A percentile compares a stretch with the other conserved stretches of the same genome.
Evolutionary conservation across 106 monocot species (phyloP).

Genomic region (Dendrobium huoshanense): DNA sequence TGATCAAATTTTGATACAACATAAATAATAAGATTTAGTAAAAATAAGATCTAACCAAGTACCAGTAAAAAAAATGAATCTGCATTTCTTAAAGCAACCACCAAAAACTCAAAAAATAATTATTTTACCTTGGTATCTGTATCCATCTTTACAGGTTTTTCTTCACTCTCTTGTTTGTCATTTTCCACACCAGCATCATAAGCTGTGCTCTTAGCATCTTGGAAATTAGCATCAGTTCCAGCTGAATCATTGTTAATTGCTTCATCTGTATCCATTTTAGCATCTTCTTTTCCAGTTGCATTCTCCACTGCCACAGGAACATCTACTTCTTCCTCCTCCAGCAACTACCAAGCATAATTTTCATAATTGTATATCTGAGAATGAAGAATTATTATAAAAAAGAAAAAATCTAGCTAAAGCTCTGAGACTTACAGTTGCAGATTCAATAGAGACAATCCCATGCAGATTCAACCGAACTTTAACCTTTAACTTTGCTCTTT

Average conservation of each 20-base stretch:
- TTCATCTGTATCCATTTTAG: conserved; percentile 82
- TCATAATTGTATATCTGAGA: not conserved
- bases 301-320: conserved; percentile 51
- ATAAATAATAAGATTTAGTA: not conserved
- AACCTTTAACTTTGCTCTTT: conserved; percentile 75
- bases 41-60: not conserved
- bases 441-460: conserved; percentile 79
- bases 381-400: not conserved
- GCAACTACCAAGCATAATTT: conserved; percentile 34
- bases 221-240: conserved; percentile 55
- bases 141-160: conserved; percentile 71
- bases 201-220: conserved; percentile 43
- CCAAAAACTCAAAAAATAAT: not conserved
- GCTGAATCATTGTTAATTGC: conserved; percentile 17
- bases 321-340: conserved; percentile 87
- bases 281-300: conserved; percentile 36
- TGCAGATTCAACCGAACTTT: conserved; percentile 80
- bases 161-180: conserved; percentile 39
- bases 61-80: not conserved
- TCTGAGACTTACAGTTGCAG: conserved; percentile 71
- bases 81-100: not conserved
- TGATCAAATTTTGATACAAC: not conserved
- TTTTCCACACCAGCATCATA: conserved; percentile 44
- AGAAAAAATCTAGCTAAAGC: not conserved
- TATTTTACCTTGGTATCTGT: conserved; percentile 70